Conservation (phyloP, 78 protist genomes). For the Blattamonas nauphoetae region DNA sequence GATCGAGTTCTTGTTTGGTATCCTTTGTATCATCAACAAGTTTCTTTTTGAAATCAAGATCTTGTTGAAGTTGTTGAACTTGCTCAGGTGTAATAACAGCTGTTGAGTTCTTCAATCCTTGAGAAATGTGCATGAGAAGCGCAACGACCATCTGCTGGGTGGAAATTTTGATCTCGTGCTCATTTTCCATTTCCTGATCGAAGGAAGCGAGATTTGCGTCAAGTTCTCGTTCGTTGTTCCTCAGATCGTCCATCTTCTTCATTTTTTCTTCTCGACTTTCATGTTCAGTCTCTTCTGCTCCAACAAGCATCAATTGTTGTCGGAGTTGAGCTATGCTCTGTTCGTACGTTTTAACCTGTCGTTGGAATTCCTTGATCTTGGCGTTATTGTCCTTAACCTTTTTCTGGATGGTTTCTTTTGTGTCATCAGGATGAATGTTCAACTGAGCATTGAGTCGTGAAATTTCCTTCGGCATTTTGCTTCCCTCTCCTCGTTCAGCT, state of each 20-base stretch:
- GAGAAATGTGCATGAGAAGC: background rate
- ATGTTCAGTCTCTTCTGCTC: background rate
- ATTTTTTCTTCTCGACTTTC: no score
- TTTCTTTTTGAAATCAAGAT: background rate
- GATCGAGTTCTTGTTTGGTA: background rate
- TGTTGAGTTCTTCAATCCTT: background rate
- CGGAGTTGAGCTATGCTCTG: background rate
- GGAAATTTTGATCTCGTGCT: background rate
- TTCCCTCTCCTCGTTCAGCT: background rate
- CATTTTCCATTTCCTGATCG: background rate
- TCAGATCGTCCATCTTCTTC: background rate
- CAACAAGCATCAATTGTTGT: background rate
- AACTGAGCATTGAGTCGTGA: background rate
- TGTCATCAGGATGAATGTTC: background rate
- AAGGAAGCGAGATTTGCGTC: background rate
- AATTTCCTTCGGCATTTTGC: background rate
- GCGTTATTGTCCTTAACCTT: background rate
- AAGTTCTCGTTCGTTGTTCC: background rate
- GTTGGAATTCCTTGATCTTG: background rate
- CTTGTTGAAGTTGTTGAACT: background rate
- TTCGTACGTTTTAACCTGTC: background rate
- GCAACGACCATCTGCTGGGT: background rate
- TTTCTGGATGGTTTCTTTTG: background rate
- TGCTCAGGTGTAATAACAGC: background rate
- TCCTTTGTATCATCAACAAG: background rate